A percentile compares a stretch with the other conserved stretches of the same genome.
These are phyloP conservation scores for Ogataea naganishii DNA, from an alignment of 805 yeast species.

Conservation along the genomic window DNA sequence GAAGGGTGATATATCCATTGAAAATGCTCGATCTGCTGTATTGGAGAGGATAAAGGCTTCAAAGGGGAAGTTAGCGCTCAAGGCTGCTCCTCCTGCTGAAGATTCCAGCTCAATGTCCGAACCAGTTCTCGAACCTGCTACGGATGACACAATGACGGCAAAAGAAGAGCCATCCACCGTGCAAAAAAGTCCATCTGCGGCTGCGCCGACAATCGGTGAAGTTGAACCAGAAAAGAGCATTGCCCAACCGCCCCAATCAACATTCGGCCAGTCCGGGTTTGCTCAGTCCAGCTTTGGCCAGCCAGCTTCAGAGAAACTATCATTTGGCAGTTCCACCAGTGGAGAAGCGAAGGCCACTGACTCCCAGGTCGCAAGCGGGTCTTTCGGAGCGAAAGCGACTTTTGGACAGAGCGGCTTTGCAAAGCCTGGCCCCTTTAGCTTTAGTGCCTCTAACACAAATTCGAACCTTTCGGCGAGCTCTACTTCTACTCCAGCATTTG, in stretches of 20 bases:
- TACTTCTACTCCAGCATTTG: constrained; percentile 14
- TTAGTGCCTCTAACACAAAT: not conserved
- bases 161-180: not conserved
- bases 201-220: no score
- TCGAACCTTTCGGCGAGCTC: not conserved
- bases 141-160: not conserved
- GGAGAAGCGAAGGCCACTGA: not conserved
- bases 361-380: no score
- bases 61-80: no score
- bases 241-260: not conserved
- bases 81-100: constrained; percentile 2
- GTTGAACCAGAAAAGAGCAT: not conserved
- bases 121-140: not conserved
- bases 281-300: constrained; percentile 10
- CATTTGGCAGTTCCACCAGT: constrained; percentile 7
- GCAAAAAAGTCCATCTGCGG: no score
- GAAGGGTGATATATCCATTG: constrained; percentile 16
- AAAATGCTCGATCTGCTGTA: constrained; percentile 4
- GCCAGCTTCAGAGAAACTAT: constrained; percentile 16
- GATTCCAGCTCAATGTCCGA: no score
- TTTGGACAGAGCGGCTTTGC: no score
- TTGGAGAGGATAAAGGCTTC: no score
- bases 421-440: no score
- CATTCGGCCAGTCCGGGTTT: constrained; percentile 7
- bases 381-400: no score